phyloP scores from a whole-genome alignment of 2,329 filamentous ascomycete genomes.

The Dactylellina drechsleri region DNA sequence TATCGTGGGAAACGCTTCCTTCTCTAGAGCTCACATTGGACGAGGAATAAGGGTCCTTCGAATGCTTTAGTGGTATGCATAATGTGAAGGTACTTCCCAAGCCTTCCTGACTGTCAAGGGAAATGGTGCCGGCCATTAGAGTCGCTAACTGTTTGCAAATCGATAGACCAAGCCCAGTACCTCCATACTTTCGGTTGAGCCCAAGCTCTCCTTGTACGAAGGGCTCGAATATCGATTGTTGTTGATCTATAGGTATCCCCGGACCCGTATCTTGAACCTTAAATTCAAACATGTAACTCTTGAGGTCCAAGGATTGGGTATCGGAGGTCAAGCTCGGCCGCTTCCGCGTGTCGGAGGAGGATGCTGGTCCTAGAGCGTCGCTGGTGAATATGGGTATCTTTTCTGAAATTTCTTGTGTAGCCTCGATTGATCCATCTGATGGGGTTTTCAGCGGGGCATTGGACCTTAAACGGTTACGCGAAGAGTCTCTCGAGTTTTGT shows the following conservation, averaged over 20 bases:
- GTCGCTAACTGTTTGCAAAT: slow-evolving; percentile 88
- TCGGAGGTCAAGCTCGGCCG: slow-evolving; percentile 36
- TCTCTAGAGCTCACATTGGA: slow-evolving; percentile 48
- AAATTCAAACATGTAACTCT: slow-evolving; percentile 80
- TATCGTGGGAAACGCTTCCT: slow-evolving; percentile 49
- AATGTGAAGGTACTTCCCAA: slow-evolving; percentile 84
- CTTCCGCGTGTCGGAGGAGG: slow-evolving; percentile 12
- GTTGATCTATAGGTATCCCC: slow-evolving; percentile 80
- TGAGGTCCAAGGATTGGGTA: slow-evolving; percentile 12
- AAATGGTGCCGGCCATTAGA: slow-evolving; percentile 86
- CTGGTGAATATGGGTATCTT: not conserved
- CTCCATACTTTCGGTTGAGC: slow-evolving; percentile 87
- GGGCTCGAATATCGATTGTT: slow-evolving; percentile 87
- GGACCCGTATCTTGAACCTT: slow-evolving; percentile 89
- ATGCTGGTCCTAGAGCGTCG: not conserved
- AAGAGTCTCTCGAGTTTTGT: slow-evolving; percentile 41
- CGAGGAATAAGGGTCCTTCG: slow-evolving; percentile 27
- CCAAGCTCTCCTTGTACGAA: slow-evolving; percentile 92
- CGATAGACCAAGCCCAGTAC: slow-evolving; percentile 85
- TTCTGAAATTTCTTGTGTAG: slow-evolving; percentile 18
- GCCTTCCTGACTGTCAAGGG: slow-evolving; percentile 75
- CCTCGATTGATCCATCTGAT: slow-evolving; percentile 33
- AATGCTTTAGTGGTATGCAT: slow-evolving; percentile 70
- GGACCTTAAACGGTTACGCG: slow-evolving; percentile 35
- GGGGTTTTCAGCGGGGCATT: slow-evolving; percentile 20